Base-by-base conservation (phyloP, 2,329 filamentous ascomycete genomes). In the Pseudodiploospora longispora region DNA sequence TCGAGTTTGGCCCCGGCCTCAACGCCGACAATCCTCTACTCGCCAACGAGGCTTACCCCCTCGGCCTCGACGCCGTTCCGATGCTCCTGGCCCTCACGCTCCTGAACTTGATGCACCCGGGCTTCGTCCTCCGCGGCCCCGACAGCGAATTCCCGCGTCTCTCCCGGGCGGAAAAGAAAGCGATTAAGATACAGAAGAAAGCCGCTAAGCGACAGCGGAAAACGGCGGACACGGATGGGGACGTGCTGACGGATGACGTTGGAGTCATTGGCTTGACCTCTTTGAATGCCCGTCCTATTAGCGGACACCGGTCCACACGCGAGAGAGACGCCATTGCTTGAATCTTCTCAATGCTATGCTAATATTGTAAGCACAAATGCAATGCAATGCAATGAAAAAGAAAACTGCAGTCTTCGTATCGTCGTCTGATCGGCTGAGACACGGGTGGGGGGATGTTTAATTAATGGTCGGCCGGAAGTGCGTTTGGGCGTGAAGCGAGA, bases 1-100 rank as follows among this genome's bases (percentile, higher is more conserved):
- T 67, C 42, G 77, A 83, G 56, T 83, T 75, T 52, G 65, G 67
- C 0, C 61, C 64, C 4, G 74, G 73, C 8, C 53, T 71, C 19
- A 58, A 60, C 35, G 52, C 55, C 5, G 50, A 59, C n/a, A 75
- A 73, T 53, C 60, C 63, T 0, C 60, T 76, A 19, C 67, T 72
- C 10, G 30, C 38, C 6, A 29, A 76, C 48, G 75, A 80, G 52
- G 65, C 55, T 4, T 82, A 76, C 55, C 66, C 71, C 28, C 74
- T 69, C 67, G 43, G 52, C 1, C 59, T 71, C 1, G 77, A 82
- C 54, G 74, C 74, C 1, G 56, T 73, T 1, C 76, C 78, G 1
- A 81, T 82, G 71, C 60, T 74, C 34, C 38, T 80, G 60, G 69
- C 29, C 47, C 72, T 50, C 19, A 35, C 61, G 1, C 43, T 65